These are phyloP conservation scores for Volvox reticuliferus DNA, from an alignment of 139 green algal species.

Conservation along the genomic window DNA sequence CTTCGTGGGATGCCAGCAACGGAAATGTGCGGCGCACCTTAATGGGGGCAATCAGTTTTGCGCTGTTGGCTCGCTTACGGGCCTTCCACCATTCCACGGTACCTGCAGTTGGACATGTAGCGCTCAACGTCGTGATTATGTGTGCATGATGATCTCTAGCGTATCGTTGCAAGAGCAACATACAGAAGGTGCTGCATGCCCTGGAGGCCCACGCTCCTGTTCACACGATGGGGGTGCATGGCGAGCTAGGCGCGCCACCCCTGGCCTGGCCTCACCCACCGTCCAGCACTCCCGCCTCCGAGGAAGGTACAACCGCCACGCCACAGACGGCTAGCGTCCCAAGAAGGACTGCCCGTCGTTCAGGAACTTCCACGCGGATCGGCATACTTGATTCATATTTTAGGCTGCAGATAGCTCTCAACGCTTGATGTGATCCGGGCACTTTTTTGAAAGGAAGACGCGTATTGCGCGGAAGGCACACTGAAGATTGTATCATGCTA, in stretches of 20 bases:
- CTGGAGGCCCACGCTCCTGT: too few relatives aligned
- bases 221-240: too few relatives aligned
- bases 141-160: too few relatives aligned
- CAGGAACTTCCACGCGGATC: neutral
- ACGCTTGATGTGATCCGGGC: neutral
- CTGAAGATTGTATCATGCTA: too few relatives aligned
- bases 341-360: neutral
- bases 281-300: slow-evolving; percentile 14
- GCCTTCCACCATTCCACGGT: slow-evolving; percentile 44
- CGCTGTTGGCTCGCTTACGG: slow-evolving; percentile 23
- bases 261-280: neutral
- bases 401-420: too few relatives aligned
- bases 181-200: too few relatives aligned
- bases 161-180: too few relatives aligned
- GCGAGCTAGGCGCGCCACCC: too few relatives aligned
- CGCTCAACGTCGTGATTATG: too few relatives aligned
- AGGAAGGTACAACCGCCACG: neutral
- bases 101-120: neutral
- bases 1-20: too few relatives aligned
- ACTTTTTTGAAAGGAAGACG: neutral
- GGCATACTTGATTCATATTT: too few relatives aligned
- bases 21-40: slow-evolving; percentile 7
- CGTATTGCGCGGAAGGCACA: neutral
- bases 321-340: neutral
- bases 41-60: slow-evolving; percentile 47